Percentiles rank a stretch among this genome's conserved stretches.
phyloP scores from a whole-genome alignment of 495 filamentous ascomycete species.

The Diplogelasinospora grovesii region DNA sequence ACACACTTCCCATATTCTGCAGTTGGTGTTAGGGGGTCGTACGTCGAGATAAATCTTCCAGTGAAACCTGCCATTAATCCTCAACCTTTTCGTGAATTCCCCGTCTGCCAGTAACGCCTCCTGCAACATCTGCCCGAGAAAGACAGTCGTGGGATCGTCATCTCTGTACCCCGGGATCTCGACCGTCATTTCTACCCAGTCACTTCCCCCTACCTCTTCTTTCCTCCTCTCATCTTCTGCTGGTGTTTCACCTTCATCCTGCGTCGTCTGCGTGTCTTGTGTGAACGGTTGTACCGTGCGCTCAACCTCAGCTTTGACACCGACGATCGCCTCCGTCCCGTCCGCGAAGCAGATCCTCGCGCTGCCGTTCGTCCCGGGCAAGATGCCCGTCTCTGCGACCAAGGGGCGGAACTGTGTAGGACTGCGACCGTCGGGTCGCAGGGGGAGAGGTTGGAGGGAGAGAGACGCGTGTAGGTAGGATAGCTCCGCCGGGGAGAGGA shows the following conservation, averaged over 20 bases:
- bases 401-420: constrained; percentile 86
- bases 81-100: constrained; percentile 60
- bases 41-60: constrained; percentile 97
- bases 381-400: constrained; percentile 78
- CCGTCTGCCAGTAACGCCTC: constrained; percentile 78
- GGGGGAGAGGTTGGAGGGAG: constrained; percentile 62
- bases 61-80: constrained; percentile 84
- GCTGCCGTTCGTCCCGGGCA: constrained; percentile 84
- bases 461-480: constrained; percentile 92
- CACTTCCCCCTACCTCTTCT: constrained; percentile 35
- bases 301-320: constrained; percentile 91
- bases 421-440: constrained; percentile 81
- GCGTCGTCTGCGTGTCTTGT: constrained; percentile 17
- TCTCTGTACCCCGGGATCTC: constrained; percentile 84
- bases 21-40: too few relatives aligned
- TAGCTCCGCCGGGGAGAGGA: constrained; percentile 91
- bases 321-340: constrained; percentile 90
- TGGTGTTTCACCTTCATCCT: constrained; percentile 14
- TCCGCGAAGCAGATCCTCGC: constrained; percentile 91
- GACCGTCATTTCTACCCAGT: constrained; percentile 77
- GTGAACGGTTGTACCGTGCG: constrained; percentile 42
- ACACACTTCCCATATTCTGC: too few relatives aligned
- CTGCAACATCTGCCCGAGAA: constrained; percentile 77
- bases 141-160: constrained; percentile 84
- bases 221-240: constrained; percentile 15